phyloP scores from a whole-genome alignment of 495 filamentous ascomycete genomes.

The Viridothelium virens region DNA sequence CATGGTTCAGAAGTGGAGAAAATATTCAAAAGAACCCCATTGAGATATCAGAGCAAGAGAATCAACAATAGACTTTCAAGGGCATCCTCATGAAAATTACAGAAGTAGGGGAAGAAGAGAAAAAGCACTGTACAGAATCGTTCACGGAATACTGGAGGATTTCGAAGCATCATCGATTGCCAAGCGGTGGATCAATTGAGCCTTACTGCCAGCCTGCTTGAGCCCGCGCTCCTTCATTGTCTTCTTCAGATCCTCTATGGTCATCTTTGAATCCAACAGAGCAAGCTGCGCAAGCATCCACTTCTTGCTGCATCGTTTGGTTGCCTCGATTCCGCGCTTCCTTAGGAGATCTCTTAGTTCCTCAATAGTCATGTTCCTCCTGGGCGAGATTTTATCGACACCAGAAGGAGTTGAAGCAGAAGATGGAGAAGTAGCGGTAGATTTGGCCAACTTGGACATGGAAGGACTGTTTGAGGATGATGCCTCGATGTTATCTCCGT shows the following conservation, averaged over 20 bases:
- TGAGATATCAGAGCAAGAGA: not conserved
- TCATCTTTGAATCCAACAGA: not conserved
- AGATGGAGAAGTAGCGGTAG: not conserved
- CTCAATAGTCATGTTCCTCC: constrained; percentile 17
- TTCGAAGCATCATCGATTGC: constrained; percentile 17
- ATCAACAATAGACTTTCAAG: not conserved
- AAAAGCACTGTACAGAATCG: no score
- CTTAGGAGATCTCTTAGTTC: constrained; percentile 20
- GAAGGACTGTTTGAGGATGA: not conserved
- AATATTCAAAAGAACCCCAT: no score
- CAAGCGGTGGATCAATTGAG: constrained; percentile 14
- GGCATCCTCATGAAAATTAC: not conserved
- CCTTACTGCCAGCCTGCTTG: constrained; percentile 13
- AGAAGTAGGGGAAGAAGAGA: not conserved
- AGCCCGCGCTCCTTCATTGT: constrained; percentile 1
- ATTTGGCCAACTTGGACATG: not conserved
- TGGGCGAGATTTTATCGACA: constrained; percentile 13
- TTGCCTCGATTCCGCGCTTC: constrained; percentile 13
- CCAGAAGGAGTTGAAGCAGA: not conserved
- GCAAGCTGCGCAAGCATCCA: constrained; percentile 5
- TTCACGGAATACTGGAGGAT: not conserved
- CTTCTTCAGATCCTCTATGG: not conserved
- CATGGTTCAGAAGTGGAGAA: no score
- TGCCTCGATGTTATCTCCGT: not conserved
- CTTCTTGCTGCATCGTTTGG: not conserved